These are phyloP conservation scores for Apiotrichum siamense DNA, from an alignment of 1,284 basidiomycete genomes.

Conservation along the genomic window DNA sequence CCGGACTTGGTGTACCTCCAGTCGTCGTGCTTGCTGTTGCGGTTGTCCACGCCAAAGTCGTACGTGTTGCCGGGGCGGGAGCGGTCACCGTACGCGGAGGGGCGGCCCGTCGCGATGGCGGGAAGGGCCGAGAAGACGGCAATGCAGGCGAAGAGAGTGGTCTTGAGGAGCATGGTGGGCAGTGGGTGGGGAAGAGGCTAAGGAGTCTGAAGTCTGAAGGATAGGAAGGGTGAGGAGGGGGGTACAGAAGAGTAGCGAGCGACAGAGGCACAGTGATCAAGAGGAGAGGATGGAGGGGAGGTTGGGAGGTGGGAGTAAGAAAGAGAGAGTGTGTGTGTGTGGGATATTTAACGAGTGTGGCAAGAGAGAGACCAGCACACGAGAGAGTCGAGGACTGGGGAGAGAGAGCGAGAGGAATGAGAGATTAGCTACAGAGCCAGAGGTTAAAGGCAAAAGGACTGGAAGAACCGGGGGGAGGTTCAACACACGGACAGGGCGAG, in stretches of 20 bases:
- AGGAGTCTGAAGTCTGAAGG: too few relatives aligned
- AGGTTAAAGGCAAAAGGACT: too few relatives aligned
- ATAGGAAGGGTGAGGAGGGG: neutral
- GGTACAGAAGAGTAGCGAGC: neutral
- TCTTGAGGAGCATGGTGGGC: constrained; percentile 3
- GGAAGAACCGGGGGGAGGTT: too few relatives aligned
- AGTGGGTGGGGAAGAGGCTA: neutral
- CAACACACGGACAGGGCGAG: too few relatives aligned
- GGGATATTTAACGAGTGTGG: neutral
- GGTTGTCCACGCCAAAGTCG: too few relatives aligned
- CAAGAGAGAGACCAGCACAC: too few relatives aligned
- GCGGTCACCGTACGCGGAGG: too few relatives aligned
- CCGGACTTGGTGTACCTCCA: too few relatives aligned
- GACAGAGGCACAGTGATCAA: too few relatives aligned
- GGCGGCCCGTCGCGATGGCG: constrained; percentile 15
- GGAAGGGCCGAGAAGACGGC: constrained; percentile 16
- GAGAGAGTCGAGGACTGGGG: neutral
- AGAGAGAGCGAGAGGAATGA: neutral
- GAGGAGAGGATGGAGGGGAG: neutral
- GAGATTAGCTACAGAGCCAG: too few relatives aligned
- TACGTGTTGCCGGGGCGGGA: too few relatives aligned
- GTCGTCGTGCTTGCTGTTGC: too few relatives aligned
- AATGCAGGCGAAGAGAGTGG: constrained; percentile 4
- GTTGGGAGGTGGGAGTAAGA: neutral
- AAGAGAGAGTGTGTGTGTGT: neutral